These are phyloP conservation scores for Pseudonitzschia multiseries DNA, from an alignment of 108 stramenopile species.

Conservation along the genomic window DNA sequence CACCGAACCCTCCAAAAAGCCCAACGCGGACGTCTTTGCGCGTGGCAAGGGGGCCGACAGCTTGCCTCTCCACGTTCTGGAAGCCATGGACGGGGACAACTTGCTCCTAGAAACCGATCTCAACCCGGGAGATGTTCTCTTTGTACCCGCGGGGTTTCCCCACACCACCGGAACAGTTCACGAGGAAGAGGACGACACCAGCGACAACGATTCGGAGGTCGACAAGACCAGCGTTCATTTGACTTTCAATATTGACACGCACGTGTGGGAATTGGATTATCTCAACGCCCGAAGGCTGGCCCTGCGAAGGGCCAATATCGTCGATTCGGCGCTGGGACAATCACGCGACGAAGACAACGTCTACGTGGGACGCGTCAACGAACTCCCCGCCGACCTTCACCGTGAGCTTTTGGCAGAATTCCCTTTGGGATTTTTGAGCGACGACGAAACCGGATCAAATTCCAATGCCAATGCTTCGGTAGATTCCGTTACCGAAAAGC, in stretches of 20 bases:
- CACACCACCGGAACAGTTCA: slow-evolving; percentile 86
- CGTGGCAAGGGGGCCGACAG: slow-evolving; percentile 86
- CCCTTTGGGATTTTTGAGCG: slow-evolving; percentile 57
- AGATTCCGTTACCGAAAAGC: slow-evolving; percentile 44
- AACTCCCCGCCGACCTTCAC: slow-evolving; percentile 49
- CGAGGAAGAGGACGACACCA: slow-evolving; percentile 15
- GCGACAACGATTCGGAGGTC: slow-evolving; percentile 17
- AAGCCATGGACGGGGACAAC: slow-evolving; percentile 25
- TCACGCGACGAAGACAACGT: slow-evolving; percentile 53
- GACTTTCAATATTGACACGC: slow-evolving; percentile 89
- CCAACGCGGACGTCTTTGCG: slow-evolving; percentile 83
- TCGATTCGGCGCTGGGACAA: slow-evolving; percentile 54
- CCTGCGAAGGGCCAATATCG: slow-evolving; percentile 50
- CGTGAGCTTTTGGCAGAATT: slow-evolving; percentile 52
- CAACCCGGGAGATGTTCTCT: slow-evolving; percentile 80
- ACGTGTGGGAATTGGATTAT: slow-evolving; percentile 92
- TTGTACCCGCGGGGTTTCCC: slow-evolving; percentile 90
- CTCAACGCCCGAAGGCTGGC: slow-evolving; percentile 61
- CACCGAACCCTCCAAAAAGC: slow-evolving; percentile 62
- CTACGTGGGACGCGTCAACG: slow-evolving; percentile 64
- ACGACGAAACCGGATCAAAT: neutral
- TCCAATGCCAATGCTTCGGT: slow-evolving; percentile 26
- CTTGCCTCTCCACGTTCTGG: slow-evolving; percentile 66
- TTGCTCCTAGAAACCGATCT: slow-evolving; percentile 65
- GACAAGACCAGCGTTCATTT: slow-evolving; percentile 79